phyloP scores from a whole-genome alignment of 805 yeast species.

The Saccharomycodes ludwigii region DNA sequence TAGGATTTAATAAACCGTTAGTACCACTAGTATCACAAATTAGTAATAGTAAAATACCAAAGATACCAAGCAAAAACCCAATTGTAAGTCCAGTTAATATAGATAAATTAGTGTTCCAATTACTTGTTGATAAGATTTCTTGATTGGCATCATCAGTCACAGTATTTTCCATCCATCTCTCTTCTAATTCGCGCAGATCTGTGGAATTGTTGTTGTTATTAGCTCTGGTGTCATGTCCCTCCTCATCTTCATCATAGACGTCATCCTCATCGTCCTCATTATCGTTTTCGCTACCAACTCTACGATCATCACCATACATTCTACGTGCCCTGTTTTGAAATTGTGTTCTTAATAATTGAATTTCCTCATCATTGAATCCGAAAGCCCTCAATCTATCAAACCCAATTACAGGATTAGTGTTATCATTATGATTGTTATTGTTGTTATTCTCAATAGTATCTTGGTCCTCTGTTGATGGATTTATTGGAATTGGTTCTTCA shows the following conservation, averaged over 20 bases:
- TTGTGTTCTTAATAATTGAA: constrained; percentile 58
- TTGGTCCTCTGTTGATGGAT: background rate
- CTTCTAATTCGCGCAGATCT: constrained; percentile 60
- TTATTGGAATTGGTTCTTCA: constrained; percentile 15
- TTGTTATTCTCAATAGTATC: constrained; percentile 1
- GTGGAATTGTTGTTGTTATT: constrained; percentile 24
- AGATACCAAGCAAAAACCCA: constrained; percentile 68
- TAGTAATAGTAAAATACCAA: constrained; percentile 50
- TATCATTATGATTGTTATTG: constrained; percentile 7
- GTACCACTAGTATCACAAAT: too few species aligned
- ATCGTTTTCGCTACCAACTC: constrained; percentile 11
- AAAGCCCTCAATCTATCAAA: constrained; percentile 74
- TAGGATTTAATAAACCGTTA: constrained; percentile 52
- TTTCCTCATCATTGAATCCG: constrained; percentile 74
- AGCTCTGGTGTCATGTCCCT: background rate
- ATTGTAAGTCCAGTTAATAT: constrained; percentile 55
- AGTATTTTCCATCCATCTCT: constrained; percentile 78
- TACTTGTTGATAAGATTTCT: constrained; percentile 27
- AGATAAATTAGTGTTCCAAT: constrained; percentile 46
- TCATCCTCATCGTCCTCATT: constrained; percentile 13
- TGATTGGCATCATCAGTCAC: constrained; percentile 40
- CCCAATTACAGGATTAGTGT: constrained; percentile 53
- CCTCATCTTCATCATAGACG: constrained; percentile 2
- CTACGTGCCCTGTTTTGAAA: constrained; percentile 59
- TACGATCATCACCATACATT: constrained; percentile 14